Evolutionary conservation across 441 rosid species (phyloP), one percentile per base, ranked within the genome.

Genomic region (Jatropha multifida): DNA sequence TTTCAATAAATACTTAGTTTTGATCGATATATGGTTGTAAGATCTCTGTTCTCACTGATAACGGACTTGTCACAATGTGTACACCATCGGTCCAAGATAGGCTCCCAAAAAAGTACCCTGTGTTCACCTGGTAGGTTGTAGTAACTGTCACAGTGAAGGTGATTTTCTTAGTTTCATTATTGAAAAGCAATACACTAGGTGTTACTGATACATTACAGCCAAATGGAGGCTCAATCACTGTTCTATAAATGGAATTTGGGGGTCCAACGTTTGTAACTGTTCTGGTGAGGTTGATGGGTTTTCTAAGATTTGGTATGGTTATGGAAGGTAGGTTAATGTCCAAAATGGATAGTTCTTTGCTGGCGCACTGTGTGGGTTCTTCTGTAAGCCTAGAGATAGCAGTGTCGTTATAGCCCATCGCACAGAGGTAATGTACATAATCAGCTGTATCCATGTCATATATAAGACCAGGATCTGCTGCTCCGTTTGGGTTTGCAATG

Each of bases 251-350:
- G 15, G 85, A 81, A 14, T 62, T 62, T 1, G 78, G n/a, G 44
- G 69, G 48, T 41, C 86, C 92, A 23, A 86, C 82, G 77, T 89
- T 93, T 10, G 81, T 82, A 77, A 87, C 76, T 10, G 86, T 70
- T 74, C 98, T 83, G 51, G 82, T 85, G 8, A 91, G 76, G 3
- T 85, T 83, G 27, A 75, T 77, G 0, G 90, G 84, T 56, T 72
- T 82, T 64, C 89, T 85, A 46, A 91, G 89, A 26, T 75, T 83
- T 7, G 92, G 82, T 49, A 93, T 72, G 17, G 95, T 86, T 76
- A 91, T 83, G 12, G 97, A 93, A 58, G 98, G 95, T 78, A 91
- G 77, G 81, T 93, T 93, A 69, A 93, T 77, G 79, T 93, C 90
- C 23, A 81, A n/a, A 89, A 74, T 23, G 84, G 86, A 0, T 69